These are phyloP conservation scores for Cystofilobasidium ferigula DNA, from an alignment of 768 basidiomycete genomes.

Conservation along the genomic window DNA sequence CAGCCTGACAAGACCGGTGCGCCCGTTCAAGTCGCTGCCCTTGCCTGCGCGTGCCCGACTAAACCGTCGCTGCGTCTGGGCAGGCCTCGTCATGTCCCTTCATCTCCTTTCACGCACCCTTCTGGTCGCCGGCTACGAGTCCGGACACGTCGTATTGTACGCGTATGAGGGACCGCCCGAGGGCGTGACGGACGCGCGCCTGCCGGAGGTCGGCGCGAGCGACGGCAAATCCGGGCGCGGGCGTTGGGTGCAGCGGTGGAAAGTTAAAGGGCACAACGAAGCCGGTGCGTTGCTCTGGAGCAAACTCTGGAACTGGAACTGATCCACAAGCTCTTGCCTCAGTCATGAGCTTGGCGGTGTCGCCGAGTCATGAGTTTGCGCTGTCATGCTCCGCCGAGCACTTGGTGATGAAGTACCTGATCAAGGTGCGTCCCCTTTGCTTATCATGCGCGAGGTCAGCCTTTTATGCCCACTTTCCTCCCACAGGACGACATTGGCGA, in stretches of 20 bases:
- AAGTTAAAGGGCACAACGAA: conserved; percentile 40
- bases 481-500: neutral
- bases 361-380: conserved; percentile 18
- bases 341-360: conserved; percentile 32
- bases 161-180: conserved; percentile 9
- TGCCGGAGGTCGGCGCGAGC: conserved; percentile 7
- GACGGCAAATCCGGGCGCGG: conserved; percentile 26
- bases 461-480: neutral
- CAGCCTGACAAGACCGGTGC: conserved; percentile 51
- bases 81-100: conserved; percentile 83
- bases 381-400: conserved; percentile 32
- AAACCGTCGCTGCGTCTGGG: conserved; percentile 3
- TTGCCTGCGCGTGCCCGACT: neutral
- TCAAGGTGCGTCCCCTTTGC: conserved; percentile 16
- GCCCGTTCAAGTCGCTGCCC: neutral
- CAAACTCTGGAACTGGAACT: neutral
- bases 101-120: conserved; percentile 50
- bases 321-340: neutral
- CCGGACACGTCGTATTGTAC: conserved; percentile 65
- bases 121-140: conserved; percentile 70
- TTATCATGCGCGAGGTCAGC: neutral
- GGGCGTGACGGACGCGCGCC: conserved; percentile 23
- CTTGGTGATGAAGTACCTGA: conserved; percentile 28
- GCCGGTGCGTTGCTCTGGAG: conserved; percentile 34
- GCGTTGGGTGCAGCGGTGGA: conserved; percentile 36